phyloP scores from a whole-genome alignment of 2,329 filamentous ascomycete genomes.

The Trichoderma breve region DNA sequence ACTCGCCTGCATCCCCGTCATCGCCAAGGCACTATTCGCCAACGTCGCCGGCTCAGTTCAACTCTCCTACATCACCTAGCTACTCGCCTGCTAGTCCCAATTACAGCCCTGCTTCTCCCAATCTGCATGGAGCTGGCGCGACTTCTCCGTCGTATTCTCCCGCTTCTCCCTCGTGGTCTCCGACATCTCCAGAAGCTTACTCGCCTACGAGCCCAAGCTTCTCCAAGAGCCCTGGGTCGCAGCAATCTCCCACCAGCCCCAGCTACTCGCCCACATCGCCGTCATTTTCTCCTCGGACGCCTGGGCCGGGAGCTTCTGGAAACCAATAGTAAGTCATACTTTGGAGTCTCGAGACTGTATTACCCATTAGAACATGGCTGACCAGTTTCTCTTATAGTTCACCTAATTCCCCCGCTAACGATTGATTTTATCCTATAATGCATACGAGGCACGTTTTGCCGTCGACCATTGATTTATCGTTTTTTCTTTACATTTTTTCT shows the following conservation, averaged over 20 bases:
- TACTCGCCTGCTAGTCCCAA: conserved; percentile 70
- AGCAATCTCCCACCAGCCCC: conserved; percentile 65
- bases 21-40: conserved; percentile 59
- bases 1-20: conserved; percentile 61
- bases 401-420: conserved; percentile 43
- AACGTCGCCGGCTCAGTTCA: conserved; percentile 71
- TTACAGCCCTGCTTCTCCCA: conserved; percentile 68
- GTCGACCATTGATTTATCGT: conserved; percentile 24
- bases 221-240: conserved; percentile 53
- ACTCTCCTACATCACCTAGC: conserved; percentile 70
- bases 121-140: conserved; percentile 43
- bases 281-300: conserved; percentile 46
- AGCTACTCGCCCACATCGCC: conserved; percentile 66
- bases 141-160: conserved; percentile 65
- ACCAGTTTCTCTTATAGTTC: conserved; percentile 37
- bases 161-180: conserved; percentile 74
- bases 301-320: conserved; percentile 43
- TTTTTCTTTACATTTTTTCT: conserved; percentile 24
- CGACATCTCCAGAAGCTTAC: conserved; percentile 65
- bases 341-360: background rate
- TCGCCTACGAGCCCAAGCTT: conserved; percentile 63
- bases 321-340: conserved; percentile 40
- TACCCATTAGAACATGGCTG: conserved; percentile 24
- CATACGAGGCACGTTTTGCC: conserved; percentile 35
- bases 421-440: conserved; percentile 38